Evolutionary conservation across 139 green algal genomes (phyloP), one percentile per base, ranked within the genome.

Genomic region (Astrephomene gubernaculifera): DNA sequence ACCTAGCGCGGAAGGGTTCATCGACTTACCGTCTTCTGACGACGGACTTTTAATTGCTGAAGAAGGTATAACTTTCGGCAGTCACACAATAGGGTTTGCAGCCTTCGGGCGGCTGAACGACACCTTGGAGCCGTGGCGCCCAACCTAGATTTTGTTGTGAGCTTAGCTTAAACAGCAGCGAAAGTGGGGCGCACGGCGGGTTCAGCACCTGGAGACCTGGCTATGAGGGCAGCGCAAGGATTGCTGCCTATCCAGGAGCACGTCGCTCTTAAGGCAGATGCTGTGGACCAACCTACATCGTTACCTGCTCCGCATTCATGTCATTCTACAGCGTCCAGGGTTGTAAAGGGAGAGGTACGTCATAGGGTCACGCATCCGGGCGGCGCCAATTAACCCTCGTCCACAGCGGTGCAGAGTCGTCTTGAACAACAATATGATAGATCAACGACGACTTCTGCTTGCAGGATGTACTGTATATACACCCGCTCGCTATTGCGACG

Each of bases 271-370:
- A 44, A 39, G 10, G 44, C 25, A 53, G 76, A 83, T 31, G 4
- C 57, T 41, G 63, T 41, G 19, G 79, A 78, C 27, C 33, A 35
- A 5, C 79, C 65, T 14, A 53, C 49, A 29, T 2, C 79, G 21
- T 19, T 86, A n/a, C 79, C 79, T 68, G 39, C 79, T 35, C 79
- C 79, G n/a, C 12, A 71, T 33, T 78, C 79, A 24, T 79, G 45
- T 57, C 87, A 91, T 57, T 86, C 83, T 25, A 91, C 87, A 0
- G 87, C 75, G 27, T 80, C 63, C 12, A 61, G 87, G 7, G 87
- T 91, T 17, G 87, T 91, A 31, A 91, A 91, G 65, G 87, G 87
- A 54, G 87, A 91, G 83, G 87, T 91, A 69, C 45, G 83, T 75
- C 36, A 1, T n/a, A 36, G 61, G 68, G 19, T 45, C 41, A 71